A percentile compares a stretch with the other conserved stretches of the same genome.
Evolutionary conservation across 441 rosid genomes (phyloP).

Genomic region (Aquilaria agallochum): DNA sequence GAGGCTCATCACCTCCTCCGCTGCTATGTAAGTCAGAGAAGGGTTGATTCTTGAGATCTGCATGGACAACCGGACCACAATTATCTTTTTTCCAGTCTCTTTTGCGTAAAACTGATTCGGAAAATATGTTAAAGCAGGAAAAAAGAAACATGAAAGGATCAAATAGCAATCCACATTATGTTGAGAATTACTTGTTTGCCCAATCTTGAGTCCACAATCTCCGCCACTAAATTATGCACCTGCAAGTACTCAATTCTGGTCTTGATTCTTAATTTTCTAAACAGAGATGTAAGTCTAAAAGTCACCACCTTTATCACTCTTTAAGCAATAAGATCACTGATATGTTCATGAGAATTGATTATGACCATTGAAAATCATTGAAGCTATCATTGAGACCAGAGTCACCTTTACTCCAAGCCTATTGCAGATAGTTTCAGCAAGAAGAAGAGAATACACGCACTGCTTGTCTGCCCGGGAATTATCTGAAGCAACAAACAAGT

Average conservation of each 20-base stretch:
- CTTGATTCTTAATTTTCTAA: conserved; percentile 14
- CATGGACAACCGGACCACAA: conserved; percentile 12
- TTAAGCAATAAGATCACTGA: conserved; percentile 6
- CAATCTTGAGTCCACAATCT: conserved; percentile 84
- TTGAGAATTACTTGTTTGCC: conserved; percentile 75
- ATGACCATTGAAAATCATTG: conserved; percentile 4
- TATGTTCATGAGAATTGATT: conserved; percentile 3
- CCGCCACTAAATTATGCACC: conserved; percentile 94
- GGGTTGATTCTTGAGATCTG: conserved; percentile 86
- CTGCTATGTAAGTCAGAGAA: conserved; percentile 76
- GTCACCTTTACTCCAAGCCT: conserved; percentile 77
- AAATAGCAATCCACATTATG: conserved; percentile 10
- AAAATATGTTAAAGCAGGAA: no score
- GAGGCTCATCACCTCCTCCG: conserved; percentile 96
- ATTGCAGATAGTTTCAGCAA: conserved; percentile 86
- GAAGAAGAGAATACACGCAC: conserved; percentile 85
- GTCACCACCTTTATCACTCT: neutral
- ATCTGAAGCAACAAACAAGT: conserved; percentile 45
- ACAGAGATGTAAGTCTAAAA: neutral
- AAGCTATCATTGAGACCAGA: conserved; percentile 9
- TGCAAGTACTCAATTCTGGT: conserved; percentile 19
- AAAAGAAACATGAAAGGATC: neutral
- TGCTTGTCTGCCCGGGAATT: conserved; percentile 90
- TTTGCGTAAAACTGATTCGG: conserved; percentile 9
- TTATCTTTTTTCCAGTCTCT: no score